Conservation (phyloP, 1,284 basidiomycete genomes). For the Ustilago xerochloae region DNA sequence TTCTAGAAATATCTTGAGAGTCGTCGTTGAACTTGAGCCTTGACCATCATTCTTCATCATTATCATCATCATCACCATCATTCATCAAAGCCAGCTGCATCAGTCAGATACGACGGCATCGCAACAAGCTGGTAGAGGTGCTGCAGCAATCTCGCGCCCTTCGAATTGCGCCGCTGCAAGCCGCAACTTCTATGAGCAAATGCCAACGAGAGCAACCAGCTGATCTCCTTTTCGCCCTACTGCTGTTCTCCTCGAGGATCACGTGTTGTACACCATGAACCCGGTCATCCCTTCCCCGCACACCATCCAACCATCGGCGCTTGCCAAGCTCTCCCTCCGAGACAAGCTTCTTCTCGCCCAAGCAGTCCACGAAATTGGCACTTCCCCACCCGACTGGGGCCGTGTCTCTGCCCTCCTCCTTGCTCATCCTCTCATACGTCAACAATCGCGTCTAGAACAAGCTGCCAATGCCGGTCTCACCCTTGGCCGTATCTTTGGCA, state of each 20-base stretch:
- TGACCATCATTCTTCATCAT: background rate
- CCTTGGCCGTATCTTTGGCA: conserved; percentile 55
- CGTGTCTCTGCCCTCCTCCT: conserved; percentile 51
- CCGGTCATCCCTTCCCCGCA: conserved; percentile 43
- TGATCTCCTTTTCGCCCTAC: too few relatives aligned
- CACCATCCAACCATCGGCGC: conserved; percentile 42
- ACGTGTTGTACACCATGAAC: conserved; percentile 19
- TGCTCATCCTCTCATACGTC: conserved; percentile 57
- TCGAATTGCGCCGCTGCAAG: too few relatives aligned
- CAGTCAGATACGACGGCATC: background rate
- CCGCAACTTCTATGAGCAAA: too few relatives aligned
- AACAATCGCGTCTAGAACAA: conserved; percentile 48
- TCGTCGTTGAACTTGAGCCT: background rate
- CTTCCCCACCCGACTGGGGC: conserved; percentile 59
- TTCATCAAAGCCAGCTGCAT: background rate
- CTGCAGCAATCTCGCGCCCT: too few relatives aligned
- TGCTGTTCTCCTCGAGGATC: background rate
- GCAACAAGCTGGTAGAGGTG: too few relatives aligned
- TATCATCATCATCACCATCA: background rate
- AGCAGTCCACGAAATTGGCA: conserved; percentile 60
- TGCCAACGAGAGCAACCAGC: too few relatives aligned
- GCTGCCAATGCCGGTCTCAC: conserved; percentile 54
- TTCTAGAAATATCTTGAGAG: conserved; percentile 4
- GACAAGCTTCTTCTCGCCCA: conserved; percentile 66
- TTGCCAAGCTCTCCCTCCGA: conserved; percentile 43